Evolutionary conservation across 1,139 yeast genomes (phyloP).

Genomic region (Yueomyces sp.): DNA sequence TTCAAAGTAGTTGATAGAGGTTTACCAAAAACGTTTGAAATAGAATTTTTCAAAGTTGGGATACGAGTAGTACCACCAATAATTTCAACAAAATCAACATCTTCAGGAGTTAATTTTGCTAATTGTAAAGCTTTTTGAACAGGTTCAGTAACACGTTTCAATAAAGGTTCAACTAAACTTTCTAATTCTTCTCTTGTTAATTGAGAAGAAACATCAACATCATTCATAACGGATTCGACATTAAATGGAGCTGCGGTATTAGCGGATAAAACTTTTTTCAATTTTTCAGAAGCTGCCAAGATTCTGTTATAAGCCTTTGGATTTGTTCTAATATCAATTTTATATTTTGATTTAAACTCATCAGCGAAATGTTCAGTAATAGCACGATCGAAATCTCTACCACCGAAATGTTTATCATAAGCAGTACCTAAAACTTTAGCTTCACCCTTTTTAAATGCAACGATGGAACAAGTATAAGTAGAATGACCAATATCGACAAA

Average conservation of each 20-base stretch:
- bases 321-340: constrained; percentile 78
- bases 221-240: constrained; percentile 93
- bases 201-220: constrained; percentile 85
- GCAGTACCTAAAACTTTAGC: constrained; percentile 84
- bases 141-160: constrained; percentile 62
- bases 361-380: constrained; percentile 89
- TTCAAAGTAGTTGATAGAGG: constrained; percentile 85
- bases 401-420: constrained; percentile 92
- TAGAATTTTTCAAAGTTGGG: constrained; percentile 74
- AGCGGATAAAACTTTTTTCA: constrained; percentile 93
- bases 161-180: constrained; percentile 69
- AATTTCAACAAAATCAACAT: constrained; percentile 81
- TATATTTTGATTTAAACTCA: constrained; percentile 79
- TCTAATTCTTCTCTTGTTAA: constrained; percentile 87
- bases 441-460: constrained; percentile 90
- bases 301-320: constrained; percentile 93
- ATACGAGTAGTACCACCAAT: constrained; percentile 98
- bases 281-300: constrained; percentile 76
- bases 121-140: constrained; percentile 68
- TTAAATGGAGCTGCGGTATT: constrained; percentile 88
- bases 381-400: constrained; percentile 87
- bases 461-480: constrained; percentile 80
- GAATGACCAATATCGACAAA: constrained; percentile 95
- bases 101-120: constrained; percentile 59
- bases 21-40: constrained; percentile 72